These are phyloP conservation scores for Trichoderma oligosporum DNA, from an alignment of 2,329 filamentous ascomycete genomes.

Conservation along the genomic window DNA sequence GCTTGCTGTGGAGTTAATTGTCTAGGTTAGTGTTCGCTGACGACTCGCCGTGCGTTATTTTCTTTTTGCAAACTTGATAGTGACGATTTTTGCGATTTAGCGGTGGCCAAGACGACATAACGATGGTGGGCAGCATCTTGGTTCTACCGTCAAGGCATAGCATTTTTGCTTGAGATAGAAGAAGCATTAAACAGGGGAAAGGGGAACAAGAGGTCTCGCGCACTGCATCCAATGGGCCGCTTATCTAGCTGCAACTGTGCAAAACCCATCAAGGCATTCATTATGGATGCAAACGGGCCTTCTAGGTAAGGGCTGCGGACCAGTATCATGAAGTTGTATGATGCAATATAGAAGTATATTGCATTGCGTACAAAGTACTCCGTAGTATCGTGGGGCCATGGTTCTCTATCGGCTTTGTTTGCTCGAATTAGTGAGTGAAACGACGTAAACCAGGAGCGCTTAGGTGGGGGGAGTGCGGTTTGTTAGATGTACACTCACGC, in stretches of 20 bases:
- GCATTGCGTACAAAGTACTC: neutral
- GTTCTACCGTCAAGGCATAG: neutral
- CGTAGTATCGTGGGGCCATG: neutral
- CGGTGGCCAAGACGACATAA: neutral
- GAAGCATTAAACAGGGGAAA: neutral
- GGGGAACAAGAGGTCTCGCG: neutral
- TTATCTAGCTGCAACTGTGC: neutral
- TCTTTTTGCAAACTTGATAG: neutral
- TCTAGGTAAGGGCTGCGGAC: neutral
- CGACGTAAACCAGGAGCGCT: neutral
- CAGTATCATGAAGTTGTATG: neutral
- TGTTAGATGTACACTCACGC: neutral
- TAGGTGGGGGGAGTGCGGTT: neutral
- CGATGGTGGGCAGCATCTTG: neutral
- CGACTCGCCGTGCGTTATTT: conserved; percentile 16
- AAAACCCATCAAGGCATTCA: neutral
- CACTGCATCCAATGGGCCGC: neutral
- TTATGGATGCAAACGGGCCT: neutral
- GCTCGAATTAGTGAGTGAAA: neutral
- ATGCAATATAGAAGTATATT: neutral
- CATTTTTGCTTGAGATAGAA: neutral
- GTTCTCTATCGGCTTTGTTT: neutral
- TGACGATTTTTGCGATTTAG: neutral
- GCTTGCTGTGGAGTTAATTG: conserved; percentile 15
- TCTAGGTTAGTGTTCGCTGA: neutral